Evolutionary conservation across 139 green algal genomes (phyloP), one percentile per base, ranked within the genome.

Genomic region (Asterochloris sp.): DNA sequence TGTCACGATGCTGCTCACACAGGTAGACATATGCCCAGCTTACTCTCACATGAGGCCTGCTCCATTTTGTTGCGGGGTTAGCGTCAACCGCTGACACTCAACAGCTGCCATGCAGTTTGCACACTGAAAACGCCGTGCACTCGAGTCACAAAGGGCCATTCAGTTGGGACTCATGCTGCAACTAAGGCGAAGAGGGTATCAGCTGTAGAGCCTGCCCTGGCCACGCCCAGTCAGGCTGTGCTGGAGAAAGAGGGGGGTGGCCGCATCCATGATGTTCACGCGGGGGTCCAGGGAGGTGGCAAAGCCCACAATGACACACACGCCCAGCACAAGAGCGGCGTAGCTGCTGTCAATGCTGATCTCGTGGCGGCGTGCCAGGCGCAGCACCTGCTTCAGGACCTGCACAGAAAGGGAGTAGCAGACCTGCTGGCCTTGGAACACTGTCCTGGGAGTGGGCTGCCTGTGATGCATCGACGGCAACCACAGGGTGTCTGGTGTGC

Each of bases 241-340:
- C 11, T 84, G 83, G 64, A 98, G 85, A 84, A 92, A 93, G 28
- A 38, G 89, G 0, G 93, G 89, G 0, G 91, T 85, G 11, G 92
- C 92, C 10, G 93, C 94, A 79, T 98, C 95, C 85, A 98, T 92
- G 14, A 98, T 88, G 88, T 97, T 98, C 14, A 98, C 86, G 10
- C 83, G 28, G 0, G 91, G 91, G 86, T 98, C 96, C 68, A 98
- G 83, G 0, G 86, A 85, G 10, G 92, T 90, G 12, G 93, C 96
- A 86, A 98, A 98, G 19, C 95, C 94, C 54, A 97, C 91, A 60
- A 98, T 86, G 27, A 98, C 91, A 69, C 91, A 96, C 74, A 98
- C 90, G 9, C 88, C 90, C 12, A 98, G 85, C 62, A 97, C 86
- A 64, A 98, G 91, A 19, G 90, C 87, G 0, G 96, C 95, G 76